Conservation (phyloP, 2,329 filamentous ascomycete genomes). For the Chrysosphaeria jannelii region DNA sequence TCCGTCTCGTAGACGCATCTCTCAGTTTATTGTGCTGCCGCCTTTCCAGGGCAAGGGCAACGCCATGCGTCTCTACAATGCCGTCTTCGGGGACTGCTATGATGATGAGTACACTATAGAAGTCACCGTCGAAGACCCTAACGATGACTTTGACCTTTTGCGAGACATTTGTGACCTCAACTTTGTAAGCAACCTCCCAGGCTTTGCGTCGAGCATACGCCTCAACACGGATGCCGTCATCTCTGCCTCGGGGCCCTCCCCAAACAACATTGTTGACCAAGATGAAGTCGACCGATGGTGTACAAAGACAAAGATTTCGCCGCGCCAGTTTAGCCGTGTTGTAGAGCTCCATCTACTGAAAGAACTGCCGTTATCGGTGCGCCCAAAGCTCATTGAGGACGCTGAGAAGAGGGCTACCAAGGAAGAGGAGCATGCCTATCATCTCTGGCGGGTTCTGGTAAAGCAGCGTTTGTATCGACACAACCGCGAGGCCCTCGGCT, state of each 20-base stretch:
- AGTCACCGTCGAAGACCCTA: conserved; percentile 83
- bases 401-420: conserved; percentile 12
- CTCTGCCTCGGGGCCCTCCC: conserved; percentile 16
- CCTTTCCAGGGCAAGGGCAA: conserved; percentile 60
- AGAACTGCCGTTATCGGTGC: conserved; percentile 22
- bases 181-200: conserved; percentile 25
- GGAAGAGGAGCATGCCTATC: conserved; percentile 29
- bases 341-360: conserved; percentile 48
- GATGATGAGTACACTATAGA: conserved; percentile 41
- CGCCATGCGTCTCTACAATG: conserved; percentile 51
- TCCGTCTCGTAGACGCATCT: conserved; percentile 56
- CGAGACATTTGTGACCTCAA: conserved; percentile 44
- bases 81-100: conserved; percentile 42
- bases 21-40: conserved; percentile 76
- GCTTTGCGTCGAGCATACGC: conserved; percentile 20
- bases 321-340: conserved; percentile 45
- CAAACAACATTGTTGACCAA: conserved; percentile 25
- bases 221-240: conserved; percentile 22
- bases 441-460: conserved; percentile 42
- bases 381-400: conserved; percentile 15
- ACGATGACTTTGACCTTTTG: conserved; percentile 54
- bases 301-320: conserved; percentile 35
- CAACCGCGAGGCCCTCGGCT: conserved; percentile 38
- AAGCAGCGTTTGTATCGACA: conserved; percentile 51
- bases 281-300: conserved; percentile 25